phyloP scores from a whole-genome alignment of 768 basidiomycete genomes.

The Leccinum sublutescens region DNA sequence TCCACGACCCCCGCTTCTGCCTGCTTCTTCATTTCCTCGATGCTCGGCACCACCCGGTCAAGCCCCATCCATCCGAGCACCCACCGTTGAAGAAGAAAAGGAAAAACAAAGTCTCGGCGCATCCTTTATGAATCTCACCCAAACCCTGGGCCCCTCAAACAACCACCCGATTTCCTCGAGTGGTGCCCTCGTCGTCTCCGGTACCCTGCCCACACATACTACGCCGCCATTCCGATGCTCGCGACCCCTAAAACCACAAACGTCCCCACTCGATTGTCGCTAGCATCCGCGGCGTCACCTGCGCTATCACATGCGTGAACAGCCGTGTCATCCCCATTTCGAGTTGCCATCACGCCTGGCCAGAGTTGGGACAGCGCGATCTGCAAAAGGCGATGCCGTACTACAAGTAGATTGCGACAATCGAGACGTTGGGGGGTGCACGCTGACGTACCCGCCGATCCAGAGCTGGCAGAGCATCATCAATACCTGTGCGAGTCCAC shows the following conservation, averaged over 20 bases:
- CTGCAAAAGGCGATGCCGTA: constrained; percentile 38
- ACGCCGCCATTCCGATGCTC: constrained; percentile 29
- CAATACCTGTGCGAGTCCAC: constrained; percentile 35
- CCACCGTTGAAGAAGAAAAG: constrained; percentile 11
- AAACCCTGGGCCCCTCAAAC: constrained; percentile 29
- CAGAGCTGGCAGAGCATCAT: constrained; percentile 42
- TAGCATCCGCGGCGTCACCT: constrained; percentile 39
- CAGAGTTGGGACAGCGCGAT: constrained; percentile 37
- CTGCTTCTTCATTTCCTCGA: constrained; percentile 30
- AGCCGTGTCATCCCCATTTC: constrained; percentile 35
- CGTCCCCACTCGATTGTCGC: constrained; percentile 27
- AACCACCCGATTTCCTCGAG: constrained; percentile 38
- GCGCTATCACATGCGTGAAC: constrained; percentile 37
- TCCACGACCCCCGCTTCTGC: background rate
- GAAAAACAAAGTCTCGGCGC: constrained; percentile 23
- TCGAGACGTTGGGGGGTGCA: constrained; percentile 34
- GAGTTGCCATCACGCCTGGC: constrained; percentile 30
- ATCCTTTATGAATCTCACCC: constrained; percentile 31
- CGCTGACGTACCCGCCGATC: constrained; percentile 32
- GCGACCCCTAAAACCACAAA: constrained; percentile 34
- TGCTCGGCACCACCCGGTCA: constrained; percentile 19
- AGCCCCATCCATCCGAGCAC: constrained; percentile 16
- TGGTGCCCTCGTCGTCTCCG: constrained; percentile 40
- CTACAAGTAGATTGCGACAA: constrained; percentile 38
- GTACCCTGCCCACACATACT: constrained; percentile 35